Percentiles rank a stretch among this genome's conserved stretches.
Evolutionary conservation across 2,329 filamentous ascomycete species (phyloP).

Genomic region (Cladosporium oxysporum): DNA sequence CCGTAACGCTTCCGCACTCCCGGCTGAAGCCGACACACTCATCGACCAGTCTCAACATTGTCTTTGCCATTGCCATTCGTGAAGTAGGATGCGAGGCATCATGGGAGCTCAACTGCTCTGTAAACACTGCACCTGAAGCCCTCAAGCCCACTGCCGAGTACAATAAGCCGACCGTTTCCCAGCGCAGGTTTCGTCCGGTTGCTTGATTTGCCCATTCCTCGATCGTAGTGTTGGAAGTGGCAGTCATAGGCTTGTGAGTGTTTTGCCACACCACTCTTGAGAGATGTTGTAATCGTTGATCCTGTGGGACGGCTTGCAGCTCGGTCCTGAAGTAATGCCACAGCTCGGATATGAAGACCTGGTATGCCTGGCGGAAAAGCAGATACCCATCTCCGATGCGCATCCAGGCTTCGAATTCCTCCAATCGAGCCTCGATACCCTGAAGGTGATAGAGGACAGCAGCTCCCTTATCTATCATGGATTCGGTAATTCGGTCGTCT

Average conservation of each 20-base stretch:
- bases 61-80: slow-evolving; percentile 51
- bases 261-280: slow-evolving; percentile 43
- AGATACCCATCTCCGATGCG: not conserved
- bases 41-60: slow-evolving; percentile 36
- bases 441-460: not conserved
- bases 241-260: slow-evolving; percentile 41
- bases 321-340: not conserved
- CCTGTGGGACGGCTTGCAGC: not conserved
- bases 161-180: slow-evolving; percentile 47
- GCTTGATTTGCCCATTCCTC: slow-evolving; percentile 22
- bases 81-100: slow-evolving; percentile 51
- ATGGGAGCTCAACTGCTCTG: slow-evolving; percentile 30
- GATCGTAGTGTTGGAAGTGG: slow-evolving; percentile 41
- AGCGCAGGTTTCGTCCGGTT: slow-evolving; percentile 43
- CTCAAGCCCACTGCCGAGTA: slow-evolving; percentile 41
- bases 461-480: not conserved
- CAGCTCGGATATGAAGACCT: not conserved
- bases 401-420: not conserved
- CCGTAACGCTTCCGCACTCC: slow-evolving; percentile 37
- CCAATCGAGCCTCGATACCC: not conserved
- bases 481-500: slow-evolving; percentile 2
- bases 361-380: slow-evolving; percentile 1
- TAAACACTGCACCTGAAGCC: slow-evolving; percentile 35
- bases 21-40: slow-evolving; percentile 37
- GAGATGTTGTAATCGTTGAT: not conserved